Evolutionary conservation across 352 stramenopile species (phyloP).

Genomic region (Globisporangium cystogenes): DNA sequence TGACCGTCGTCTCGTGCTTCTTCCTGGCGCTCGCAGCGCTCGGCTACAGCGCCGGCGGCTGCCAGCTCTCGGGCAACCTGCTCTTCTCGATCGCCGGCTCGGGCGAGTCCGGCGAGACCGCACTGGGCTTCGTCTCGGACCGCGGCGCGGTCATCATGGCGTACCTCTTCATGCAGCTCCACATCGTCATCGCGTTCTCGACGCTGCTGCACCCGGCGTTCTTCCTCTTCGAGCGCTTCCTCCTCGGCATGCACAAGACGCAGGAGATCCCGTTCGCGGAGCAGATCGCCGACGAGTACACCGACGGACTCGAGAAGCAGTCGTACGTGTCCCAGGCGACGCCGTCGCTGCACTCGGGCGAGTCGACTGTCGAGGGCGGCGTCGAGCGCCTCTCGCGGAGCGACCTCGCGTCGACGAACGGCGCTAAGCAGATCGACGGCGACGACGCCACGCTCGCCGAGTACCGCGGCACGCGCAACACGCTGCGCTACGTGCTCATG

Average conservation of each 20-base stretch:
- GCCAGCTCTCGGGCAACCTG: conserved; percentile 45
- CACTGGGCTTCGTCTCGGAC: conserved; percentile 29
- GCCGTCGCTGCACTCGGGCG: conserved; percentile 5
- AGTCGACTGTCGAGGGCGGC: no score
- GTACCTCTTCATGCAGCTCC: conserved; percentile 46
- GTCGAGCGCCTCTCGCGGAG: no score
- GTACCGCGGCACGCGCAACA: conserved; percentile 16
- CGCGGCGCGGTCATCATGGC: conserved; percentile 30
- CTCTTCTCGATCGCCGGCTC: conserved; percentile 39
- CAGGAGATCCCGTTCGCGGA: neutral
- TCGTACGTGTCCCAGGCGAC: neutral
- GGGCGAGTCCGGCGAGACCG: conserved; percentile 12
- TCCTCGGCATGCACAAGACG: conserved; percentile 34
- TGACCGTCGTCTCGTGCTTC: conserved; percentile 30
- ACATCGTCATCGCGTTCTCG: conserved; percentile 43
- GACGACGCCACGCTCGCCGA: neutral
- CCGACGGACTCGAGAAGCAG: no score
- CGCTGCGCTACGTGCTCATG: conserved; percentile 15
- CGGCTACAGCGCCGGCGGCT: conserved; percentile 29
- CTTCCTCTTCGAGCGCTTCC: conserved; percentile 36
- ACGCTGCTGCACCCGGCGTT: conserved; percentile 42
- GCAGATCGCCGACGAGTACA: no score
- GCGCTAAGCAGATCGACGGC: no score
- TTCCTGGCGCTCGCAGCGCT: conserved; percentile 31
- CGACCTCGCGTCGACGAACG: no score